Evolutionary conservation across 108 stramenopile species (phyloP).

Genomic region (Cyclotella cryptica): DNA sequence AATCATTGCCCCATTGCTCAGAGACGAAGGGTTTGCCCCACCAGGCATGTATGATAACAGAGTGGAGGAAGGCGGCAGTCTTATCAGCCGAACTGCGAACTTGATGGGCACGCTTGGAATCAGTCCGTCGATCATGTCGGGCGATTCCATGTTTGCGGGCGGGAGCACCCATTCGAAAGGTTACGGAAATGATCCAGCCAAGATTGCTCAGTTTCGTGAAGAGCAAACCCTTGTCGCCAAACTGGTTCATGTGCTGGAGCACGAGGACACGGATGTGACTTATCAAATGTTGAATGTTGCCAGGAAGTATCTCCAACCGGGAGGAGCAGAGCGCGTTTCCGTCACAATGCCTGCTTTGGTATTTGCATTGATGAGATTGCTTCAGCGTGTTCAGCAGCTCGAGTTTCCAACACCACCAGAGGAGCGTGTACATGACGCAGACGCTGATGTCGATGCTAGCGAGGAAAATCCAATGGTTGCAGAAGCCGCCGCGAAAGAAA

Average conservation of each 20-base stretch:
- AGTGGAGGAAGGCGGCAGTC: conserved; percentile 37
- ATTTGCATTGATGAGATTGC: conserved; percentile 81
- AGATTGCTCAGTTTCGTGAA: conserved; percentile 56
- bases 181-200: conserved; percentile 27
- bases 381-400: conserved; percentile 64
- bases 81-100: conserved; percentile 64
- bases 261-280: conserved; percentile 86
- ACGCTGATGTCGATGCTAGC: conserved; percentile 24
- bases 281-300: conserved; percentile 85
- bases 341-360: conserved; percentile 86
- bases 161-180: conserved; percentile 10
- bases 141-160: conserved; percentile 23
- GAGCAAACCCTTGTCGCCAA: conserved; percentile 91
- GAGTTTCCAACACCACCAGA: conserved; percentile 42
- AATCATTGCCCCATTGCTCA: conserved; percentile 90
- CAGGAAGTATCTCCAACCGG: conserved; percentile 71
- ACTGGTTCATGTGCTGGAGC: conserved; percentile 85
- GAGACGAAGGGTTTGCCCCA: conserved; percentile 58
- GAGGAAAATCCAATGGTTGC: too few relatives aligned
- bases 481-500: conserved; percentile 6
- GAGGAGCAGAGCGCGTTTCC: conserved; percentile 70
- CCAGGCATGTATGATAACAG: conserved; percentile 35
- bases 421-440: conserved; percentile 21
- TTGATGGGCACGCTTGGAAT: conserved; percentile 80
- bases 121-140: conserved; percentile 21